Percentiles rank a stretch among this genome's conserved stretches.
phyloP scores from a whole-genome alignment of 768 basidiomycete genomes.

The Russula foetens region DNA sequence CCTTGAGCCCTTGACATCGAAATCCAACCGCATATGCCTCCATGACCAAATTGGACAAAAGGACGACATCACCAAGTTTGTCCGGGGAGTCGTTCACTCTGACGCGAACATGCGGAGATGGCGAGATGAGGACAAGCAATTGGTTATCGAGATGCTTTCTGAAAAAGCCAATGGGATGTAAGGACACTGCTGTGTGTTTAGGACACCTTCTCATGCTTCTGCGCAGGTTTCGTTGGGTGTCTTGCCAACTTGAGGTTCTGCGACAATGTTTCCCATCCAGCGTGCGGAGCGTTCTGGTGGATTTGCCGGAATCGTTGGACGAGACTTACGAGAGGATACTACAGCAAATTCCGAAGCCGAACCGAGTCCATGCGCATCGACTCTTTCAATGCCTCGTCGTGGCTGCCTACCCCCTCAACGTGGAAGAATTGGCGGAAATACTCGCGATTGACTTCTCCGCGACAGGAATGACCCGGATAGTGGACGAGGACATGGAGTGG shows the following conservation, averaged over 20 bases:
- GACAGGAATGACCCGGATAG: not conserved
- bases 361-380: not conserved
- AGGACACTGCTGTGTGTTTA: not conserved
- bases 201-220: not conserved
- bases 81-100: not conserved
- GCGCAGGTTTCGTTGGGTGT: slow-evolving; percentile 1
- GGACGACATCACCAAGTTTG: too few relatives aligned
- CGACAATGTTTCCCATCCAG: not conserved
- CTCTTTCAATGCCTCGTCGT: not conserved
- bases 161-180: not conserved
- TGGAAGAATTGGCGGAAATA: not conserved
- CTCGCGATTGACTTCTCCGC: not conserved
- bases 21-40: not conserved
- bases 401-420: not conserved
- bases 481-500: not conserved
- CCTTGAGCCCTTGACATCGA: not conserved
- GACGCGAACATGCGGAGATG: not conserved
- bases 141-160: not conserved
- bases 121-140: not conserved
- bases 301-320: not conserved
- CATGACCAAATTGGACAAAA: too few relatives aligned
- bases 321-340: not conserved
- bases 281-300: not conserved
- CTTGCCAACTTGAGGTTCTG: not conserved
- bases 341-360: not conserved